Conservation (phyloP, 2,329 filamentous ascomycete genomes). For the Ophiostoma himal-ulmi region DNA sequence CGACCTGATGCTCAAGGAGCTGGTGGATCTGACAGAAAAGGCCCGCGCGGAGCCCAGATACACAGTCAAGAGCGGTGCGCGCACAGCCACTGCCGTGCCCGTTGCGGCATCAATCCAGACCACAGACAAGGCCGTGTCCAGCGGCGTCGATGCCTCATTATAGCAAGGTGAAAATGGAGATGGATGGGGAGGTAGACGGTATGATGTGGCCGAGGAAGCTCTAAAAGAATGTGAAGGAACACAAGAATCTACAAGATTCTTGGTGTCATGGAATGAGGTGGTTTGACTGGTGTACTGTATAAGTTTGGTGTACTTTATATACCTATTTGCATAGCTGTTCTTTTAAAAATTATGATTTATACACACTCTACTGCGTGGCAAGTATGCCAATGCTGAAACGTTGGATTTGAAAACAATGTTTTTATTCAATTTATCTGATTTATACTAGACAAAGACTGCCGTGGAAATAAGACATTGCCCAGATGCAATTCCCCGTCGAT, state of each 20-base stretch:
- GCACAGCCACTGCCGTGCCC: conserved; percentile 4
- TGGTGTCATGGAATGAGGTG: not conserved
- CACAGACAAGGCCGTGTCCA: conserved; percentile 20
- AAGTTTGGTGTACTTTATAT: not conserved
- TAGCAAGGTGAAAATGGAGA: not conserved
- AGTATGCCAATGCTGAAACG: too few species aligned
- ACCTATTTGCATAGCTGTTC: conserved; percentile 2
- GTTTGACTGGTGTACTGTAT: not conserved
- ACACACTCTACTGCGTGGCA: too few species aligned
- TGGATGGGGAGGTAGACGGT: not conserved
- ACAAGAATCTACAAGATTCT: not conserved
- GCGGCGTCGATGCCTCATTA: conserved; percentile 20
- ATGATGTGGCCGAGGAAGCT: not conserved
- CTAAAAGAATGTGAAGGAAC: not conserved
- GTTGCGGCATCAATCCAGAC: not conserved
- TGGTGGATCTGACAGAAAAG: conserved; percentile 49
- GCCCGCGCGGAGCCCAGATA: conserved; percentile 28
- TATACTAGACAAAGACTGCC: too few species aligned
- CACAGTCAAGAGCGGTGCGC: not conserved
- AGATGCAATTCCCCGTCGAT: too few species aligned
- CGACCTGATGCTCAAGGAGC: conserved; percentile 68
- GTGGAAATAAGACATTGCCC: too few species aligned
- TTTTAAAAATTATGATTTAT: not conserved
- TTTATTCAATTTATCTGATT: not conserved
- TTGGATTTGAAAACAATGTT: not conserved